These are phyloP conservation scores for Phytophthora tentaculata DNA, from an alignment of 352 stramenopile genomes.

Conservation along the genomic window DNA sequence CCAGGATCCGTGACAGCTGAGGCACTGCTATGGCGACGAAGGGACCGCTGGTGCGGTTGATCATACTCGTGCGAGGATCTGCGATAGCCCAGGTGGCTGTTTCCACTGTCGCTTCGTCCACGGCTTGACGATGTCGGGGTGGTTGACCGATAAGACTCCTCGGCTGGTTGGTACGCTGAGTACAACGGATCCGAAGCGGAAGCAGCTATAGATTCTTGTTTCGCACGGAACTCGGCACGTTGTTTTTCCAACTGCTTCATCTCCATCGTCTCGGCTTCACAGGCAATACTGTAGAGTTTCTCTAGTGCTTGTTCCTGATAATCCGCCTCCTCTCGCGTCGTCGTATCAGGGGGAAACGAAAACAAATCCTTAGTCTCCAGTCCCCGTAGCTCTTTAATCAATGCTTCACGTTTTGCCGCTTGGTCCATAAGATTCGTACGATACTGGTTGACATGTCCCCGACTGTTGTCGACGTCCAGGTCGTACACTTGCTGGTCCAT, in stretches of 20 bases:
- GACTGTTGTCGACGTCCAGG: conserved; percentile 72
- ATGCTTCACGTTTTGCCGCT: conserved; percentile 60
- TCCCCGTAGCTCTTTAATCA: conserved; percentile 56
- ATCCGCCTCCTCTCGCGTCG: conserved; percentile 36
- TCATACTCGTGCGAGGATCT: conserved; percentile 25
- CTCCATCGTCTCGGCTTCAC: conserved; percentile 60
- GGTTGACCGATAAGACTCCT: conserved; percentile 27
- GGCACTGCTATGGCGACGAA: conserved; percentile 59
- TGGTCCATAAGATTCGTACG: conserved; percentile 75
- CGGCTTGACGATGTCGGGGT: conserved; percentile 32
- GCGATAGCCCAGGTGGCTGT: conserved; percentile 35
- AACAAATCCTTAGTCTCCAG: conserved; percentile 61
- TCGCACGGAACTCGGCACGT: conserved; percentile 45
- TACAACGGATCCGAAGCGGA: conserved; percentile 42
- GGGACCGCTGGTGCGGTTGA: conserved; percentile 23
- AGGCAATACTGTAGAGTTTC: conserved; percentile 57
- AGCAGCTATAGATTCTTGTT: conserved; percentile 32
- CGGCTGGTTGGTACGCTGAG: conserved; percentile 23
- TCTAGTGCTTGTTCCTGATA: conserved; percentile 60
- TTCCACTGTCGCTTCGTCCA: conserved; percentile 30
- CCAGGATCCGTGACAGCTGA: conserved; percentile 28
- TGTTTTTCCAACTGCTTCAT: conserved; percentile 60
- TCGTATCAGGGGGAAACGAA: conserved; percentile 41
- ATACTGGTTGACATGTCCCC: conserved; percentile 82
- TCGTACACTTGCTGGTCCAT: conserved; percentile 86